phyloP scores from a whole-genome alignment of 1,284 basidiomycete species.

The Boletus hoseneyae region DNA sequence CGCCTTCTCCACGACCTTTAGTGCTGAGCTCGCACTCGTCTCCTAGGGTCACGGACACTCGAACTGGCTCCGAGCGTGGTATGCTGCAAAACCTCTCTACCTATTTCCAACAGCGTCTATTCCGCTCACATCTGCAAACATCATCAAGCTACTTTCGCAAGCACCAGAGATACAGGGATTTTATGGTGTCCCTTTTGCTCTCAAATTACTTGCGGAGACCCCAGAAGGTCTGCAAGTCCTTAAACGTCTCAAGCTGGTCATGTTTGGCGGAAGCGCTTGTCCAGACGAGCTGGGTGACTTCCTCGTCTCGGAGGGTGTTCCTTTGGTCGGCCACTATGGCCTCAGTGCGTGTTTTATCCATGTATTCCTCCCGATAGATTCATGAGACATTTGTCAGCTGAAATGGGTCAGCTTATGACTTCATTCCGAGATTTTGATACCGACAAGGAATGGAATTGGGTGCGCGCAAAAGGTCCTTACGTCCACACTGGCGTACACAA shows the following conservation, averaged over 20 bases:
- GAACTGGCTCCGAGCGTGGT: slow-evolving; percentile 36
- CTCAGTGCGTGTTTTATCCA: slow-evolving; percentile 29
- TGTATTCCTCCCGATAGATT: not conserved
- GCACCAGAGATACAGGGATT: slow-evolving; percentile 20
- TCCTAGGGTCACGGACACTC: slow-evolving; percentile 19
- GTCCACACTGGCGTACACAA: slow-evolving; percentile 28
- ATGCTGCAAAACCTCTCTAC: slow-evolving; percentile 43
- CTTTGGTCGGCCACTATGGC: slow-evolving; percentile 55
- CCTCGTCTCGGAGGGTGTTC: slow-evolving; percentile 49
- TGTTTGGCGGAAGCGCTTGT: slow-evolving; percentile 44
- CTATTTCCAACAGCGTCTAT: slow-evolving; percentile 50
- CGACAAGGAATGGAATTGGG: slow-evolving; percentile 63
- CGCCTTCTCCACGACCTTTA: not conserved
- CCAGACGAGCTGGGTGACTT: slow-evolving; percentile 54
- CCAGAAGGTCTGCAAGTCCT: slow-evolving; percentile 48
- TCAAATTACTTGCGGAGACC: slow-evolving; percentile 49
- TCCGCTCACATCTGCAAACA: slow-evolving; percentile 51
- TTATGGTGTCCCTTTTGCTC: slow-evolving; percentile 16
- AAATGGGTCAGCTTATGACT: slow-evolving; percentile 47
- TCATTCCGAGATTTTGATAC: slow-evolving; percentile 46
- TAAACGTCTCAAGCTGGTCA: slow-evolving; percentile 49
- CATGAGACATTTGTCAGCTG: slow-evolving; percentile 1
- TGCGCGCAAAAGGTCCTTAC: slow-evolving; percentile 35
- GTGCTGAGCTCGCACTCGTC: slow-evolving; percentile 1
- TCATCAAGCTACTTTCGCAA: slow-evolving; percentile 33